Evolutionary conservation across 2,329 filamentous ascomycete genomes (phyloP), one percentile per base, ranked within the genome.

Genomic region (Phoma sp.): DNA sequence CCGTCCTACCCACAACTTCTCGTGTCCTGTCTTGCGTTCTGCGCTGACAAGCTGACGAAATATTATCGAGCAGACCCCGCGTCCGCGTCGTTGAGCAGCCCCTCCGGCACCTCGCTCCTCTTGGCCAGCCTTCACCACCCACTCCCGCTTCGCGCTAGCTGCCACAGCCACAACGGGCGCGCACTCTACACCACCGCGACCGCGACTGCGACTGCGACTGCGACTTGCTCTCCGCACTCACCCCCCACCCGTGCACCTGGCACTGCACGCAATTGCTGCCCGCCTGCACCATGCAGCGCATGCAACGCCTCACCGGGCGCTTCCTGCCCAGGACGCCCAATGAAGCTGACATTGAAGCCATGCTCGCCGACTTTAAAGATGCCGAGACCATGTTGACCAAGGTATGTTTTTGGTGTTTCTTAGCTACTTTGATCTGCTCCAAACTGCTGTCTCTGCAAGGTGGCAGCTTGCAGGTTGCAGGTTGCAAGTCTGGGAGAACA

Each of bases 331-430:
- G 87, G 58, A 86, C 87, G 22, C 89, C 88, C 52, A 89, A 95
- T 74, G 88, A 91, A 71, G 88, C 88, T 62, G 88, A 91, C 70
- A 87, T 94, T 40, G 87, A 88, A 10, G 83, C 88, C 39, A 80
- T 95, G 49, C 78, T 96, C 52, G 88, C 85, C 65, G 91, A 95
- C 69, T 95, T 92, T 71, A 88, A 92, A 64, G 88, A 93, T 74
- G 89, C 88, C 24, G 89, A 95, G 73, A 85, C 84, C 63, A 84
- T 93, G 71, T 81, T 95, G 60, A 82, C 84, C 61, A 87, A 86
- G 81, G 90, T 92, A 79, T 54, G 78, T 67, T 27, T 44, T 46
- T 47, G 51, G 44, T 55, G 49, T 44, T 55, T 56, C 58, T 10
- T 9, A 29, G 27, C 29, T 31, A 12, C 29, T 13, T 10, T 13